Percentiles rank a stretch among this genome's conserved stretches.
phyloP scores from a whole-genome alignment of 306 rosid species.

The Mimosa bimucronata region DNA sequence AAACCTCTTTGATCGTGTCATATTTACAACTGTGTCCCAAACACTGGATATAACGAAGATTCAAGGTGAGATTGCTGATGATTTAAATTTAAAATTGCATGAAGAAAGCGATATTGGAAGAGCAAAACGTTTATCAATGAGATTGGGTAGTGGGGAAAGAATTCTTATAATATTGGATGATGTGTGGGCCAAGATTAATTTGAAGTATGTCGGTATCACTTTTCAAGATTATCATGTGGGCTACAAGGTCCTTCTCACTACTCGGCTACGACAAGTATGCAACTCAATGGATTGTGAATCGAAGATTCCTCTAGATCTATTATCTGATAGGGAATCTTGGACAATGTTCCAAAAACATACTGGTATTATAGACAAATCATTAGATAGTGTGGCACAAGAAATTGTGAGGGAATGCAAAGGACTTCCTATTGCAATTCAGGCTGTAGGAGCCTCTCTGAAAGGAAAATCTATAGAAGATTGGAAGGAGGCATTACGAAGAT shows the following conservation, averaged over 20 bases:
- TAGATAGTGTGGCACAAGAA: background rate
- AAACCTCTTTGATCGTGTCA: background rate
- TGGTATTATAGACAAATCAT: background rate
- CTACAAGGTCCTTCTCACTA: background rate
- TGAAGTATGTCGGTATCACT: background rate
- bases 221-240: background rate
- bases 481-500: background rate
- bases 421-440: conserved; percentile 11
- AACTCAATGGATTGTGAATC: background rate
- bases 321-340: conserved; percentile 6
- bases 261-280: background rate
- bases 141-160: background rate
- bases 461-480: background rate
- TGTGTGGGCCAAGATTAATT: background rate
- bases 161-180: background rate
- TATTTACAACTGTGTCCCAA: background rate
- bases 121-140: background rate
- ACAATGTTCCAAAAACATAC: background rate
- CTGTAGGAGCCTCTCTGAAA: background rate
- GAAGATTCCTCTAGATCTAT: background rate
- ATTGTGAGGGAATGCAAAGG: conserved; percentile 22
- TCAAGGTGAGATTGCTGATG: background rate
- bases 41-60: background rate
- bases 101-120: background rate
- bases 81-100: background rate